phyloP scores from a whole-genome alignment of 108 stramenopile genomes.

The Fragilaria radians region DNA sequence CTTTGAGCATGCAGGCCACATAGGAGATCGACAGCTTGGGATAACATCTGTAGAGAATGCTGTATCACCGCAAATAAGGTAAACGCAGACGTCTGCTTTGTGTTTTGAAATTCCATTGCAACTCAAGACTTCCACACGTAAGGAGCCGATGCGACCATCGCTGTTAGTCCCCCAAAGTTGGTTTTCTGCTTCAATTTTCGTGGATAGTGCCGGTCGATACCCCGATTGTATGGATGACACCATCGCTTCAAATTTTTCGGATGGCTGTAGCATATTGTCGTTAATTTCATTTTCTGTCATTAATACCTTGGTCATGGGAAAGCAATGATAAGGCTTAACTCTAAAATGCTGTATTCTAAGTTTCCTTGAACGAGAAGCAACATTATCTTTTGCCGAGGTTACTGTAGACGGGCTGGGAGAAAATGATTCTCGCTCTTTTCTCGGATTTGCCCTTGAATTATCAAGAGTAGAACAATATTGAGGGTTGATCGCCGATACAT shows the following conservation, averaged over 20 bases:
- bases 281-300: constrained; percentile 48
- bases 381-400: too few species aligned
- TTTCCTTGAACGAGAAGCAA: too few species aligned
- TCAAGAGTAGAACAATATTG: too few species aligned
- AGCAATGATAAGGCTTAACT: constrained; percentile 37
- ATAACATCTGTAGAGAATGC: constrained; percentile 63
- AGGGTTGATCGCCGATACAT: too few species aligned
- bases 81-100: constrained; percentile 39
- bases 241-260: constrained; percentile 26
- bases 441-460: too few species aligned
- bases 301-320: constrained; percentile 13
- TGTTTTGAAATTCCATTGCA: constrained; percentile 35
- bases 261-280: constrained; percentile 33
- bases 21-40: constrained; percentile 34
- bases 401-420: too few species aligned
- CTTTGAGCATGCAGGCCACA: constrained; percentile 43
- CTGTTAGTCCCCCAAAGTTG: constrained; percentile 27
- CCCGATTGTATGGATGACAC: constrained; percentile 29
- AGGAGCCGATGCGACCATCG: constrained; percentile 44
- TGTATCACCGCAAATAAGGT: constrained; percentile 41
- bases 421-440: too few species aligned
- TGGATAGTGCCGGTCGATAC: constrained; percentile 5
- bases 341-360: constrained; percentile 39
- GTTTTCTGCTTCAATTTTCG: constrained; percentile 2
- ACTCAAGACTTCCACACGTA: constrained; percentile 41